Conservation (phyloP, 192 early-diverging fungal species). For the Gonapodya sp. region DNA sequence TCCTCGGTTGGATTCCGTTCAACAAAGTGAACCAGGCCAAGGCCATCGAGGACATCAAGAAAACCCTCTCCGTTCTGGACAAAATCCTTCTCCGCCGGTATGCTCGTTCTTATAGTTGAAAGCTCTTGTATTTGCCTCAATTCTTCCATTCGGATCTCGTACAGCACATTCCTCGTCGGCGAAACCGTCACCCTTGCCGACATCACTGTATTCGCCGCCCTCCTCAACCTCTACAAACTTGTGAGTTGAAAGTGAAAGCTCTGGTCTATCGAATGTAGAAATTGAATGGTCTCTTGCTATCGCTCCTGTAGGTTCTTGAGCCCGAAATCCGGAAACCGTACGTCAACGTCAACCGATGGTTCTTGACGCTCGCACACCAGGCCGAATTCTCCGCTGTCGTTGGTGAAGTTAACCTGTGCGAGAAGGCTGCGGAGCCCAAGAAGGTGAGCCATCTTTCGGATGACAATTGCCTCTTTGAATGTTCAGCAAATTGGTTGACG, state of each 20-base stretch:
- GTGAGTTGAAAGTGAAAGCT: no score
- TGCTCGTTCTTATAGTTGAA: neutral
- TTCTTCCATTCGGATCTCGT: neutral
- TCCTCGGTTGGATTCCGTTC: conserved; percentile 30
- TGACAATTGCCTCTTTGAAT: no score
- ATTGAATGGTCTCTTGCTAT: no score
- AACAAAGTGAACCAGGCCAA: conserved; percentile 37
- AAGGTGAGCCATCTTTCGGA: no score
- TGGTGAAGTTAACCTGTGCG: conserved; percentile 59
- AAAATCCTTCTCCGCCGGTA: conserved; percentile 60
- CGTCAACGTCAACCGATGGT: conserved; percentile 89
- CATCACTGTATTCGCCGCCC: conserved; percentile 53
- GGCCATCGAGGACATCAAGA: conserved; percentile 55
- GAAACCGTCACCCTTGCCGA: conserved; percentile 89
- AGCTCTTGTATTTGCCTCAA: neutral
- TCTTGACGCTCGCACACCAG: conserved; percentile 77
- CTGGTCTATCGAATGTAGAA: no score
- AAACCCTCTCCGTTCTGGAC: conserved; percentile 61
- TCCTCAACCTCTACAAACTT: conserved; percentile 39
- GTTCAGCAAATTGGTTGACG: conserved; percentile 18
- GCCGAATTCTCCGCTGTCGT: conserved; percentile 71
- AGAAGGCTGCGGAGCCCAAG: conserved; percentile 37
- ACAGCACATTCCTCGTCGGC: conserved; percentile 79
- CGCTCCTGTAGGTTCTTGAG: conserved; percentile 53
- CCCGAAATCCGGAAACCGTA: conserved; percentile 68